Evolutionary conservation across 176 grass and related monocot species (phyloP).

Genomic region (Carex parvula): DNA sequence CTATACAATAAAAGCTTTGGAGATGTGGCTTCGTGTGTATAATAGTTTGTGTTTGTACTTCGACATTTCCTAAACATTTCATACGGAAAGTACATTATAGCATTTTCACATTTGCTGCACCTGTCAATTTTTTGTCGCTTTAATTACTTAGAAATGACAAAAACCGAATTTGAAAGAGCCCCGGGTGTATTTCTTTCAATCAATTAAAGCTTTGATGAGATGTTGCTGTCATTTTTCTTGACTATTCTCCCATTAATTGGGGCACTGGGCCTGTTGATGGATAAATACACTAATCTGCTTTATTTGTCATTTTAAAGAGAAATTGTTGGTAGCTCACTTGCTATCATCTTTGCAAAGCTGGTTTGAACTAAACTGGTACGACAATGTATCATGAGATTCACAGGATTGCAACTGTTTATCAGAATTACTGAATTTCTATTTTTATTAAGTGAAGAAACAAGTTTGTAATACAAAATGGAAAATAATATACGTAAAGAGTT

Average conservation of each 20-base stretch:
- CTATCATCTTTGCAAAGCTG: slow-evolving; percentile 6
- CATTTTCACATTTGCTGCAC: neutral
- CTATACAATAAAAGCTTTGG: neutral
- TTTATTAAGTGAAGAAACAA: no score
- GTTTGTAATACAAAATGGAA: no score
- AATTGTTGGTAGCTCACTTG: neutral
- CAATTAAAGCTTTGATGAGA: slow-evolving; percentile 19
- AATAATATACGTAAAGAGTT: no score
- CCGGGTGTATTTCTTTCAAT: neutral
- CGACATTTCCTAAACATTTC: neutral
- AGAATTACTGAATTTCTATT: neutral
- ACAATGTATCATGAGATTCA: neutral
- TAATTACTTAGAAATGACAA: neutral
- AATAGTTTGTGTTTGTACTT: neutral
- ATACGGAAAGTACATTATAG: neutral
- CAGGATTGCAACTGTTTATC: neutral
- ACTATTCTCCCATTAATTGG: slow-evolving; percentile 2
- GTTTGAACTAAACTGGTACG: neutral
- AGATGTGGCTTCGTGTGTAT: neutral
- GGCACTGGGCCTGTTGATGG: neutral
- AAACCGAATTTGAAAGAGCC: slow-evolving; percentile 1
- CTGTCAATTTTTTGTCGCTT: neutral
- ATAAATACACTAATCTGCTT: neutral
- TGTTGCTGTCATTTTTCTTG: neutral
- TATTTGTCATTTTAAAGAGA: neutral